phyloP scores from a whole-genome alignment of 2,329 filamentous ascomycete species.

The Epichloe uncinata region DNA sequence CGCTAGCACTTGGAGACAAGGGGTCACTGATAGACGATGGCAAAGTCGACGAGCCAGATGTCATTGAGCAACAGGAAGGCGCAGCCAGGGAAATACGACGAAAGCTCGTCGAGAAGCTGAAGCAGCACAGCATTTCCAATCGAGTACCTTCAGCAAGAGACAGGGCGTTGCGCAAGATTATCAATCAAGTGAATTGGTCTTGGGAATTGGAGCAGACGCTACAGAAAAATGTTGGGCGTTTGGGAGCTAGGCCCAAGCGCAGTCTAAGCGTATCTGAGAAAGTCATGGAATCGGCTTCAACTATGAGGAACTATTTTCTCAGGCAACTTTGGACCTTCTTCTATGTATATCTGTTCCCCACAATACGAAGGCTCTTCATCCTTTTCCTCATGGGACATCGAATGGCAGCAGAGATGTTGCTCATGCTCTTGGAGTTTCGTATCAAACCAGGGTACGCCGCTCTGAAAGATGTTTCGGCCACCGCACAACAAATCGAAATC shows the following conservation, averaged over 20 bases:
- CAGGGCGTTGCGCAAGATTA: constrained; percentile 61
- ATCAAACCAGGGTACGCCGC: constrained; percentile 65
- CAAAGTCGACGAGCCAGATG: constrained; percentile 43
- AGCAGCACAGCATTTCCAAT: constrained; percentile 71
- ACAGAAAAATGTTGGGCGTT: constrained; percentile 77
- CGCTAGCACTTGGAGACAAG: constrained; percentile 71
- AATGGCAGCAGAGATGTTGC: constrained; percentile 62
- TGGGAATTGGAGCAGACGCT: constrained; percentile 77
- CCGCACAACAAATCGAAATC: constrained; percentile 94
- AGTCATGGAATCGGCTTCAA: constrained; percentile 84
- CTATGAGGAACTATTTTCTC: constrained; percentile 63
- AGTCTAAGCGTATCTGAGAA: constrained; percentile 86
- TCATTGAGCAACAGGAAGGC: constrained; percentile 54
- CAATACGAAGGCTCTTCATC: constrained; percentile 62
- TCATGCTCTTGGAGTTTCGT: constrained; percentile 75
- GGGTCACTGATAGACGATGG: constrained; percentile 24
- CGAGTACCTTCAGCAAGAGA: constrained; percentile 72
- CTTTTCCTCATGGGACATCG: constrained; percentile 67
- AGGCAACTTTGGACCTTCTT: constrained; percentile 57
- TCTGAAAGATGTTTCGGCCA: constrained; percentile 89
- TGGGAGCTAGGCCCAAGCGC: constrained; percentile 69
- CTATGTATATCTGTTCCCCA: constrained; percentile 63
- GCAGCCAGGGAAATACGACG: constrained; percentile 44
- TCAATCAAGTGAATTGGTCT: constrained; percentile 93
- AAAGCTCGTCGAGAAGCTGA: constrained; percentile 71